Base-by-base conservation (phyloP, 2,329 filamentous ascomycete genomes). In the Trichoderma polysporum region DNA sequence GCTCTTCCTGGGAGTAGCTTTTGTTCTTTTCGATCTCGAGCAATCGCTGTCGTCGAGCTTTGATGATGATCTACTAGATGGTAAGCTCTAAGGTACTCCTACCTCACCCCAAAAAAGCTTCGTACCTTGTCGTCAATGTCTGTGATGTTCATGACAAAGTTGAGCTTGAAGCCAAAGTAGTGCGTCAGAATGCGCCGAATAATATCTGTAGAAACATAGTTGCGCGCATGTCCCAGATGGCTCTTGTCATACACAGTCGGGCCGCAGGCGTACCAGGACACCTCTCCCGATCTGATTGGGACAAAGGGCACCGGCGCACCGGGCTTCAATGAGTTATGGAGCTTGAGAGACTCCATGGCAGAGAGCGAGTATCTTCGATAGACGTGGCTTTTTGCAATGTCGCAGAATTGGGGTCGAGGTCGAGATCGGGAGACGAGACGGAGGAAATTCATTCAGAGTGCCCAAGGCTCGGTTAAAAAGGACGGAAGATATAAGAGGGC, bases 141-240 rank as follows among this genome's bases (percentile, higher is more conserved):
- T 31, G 93, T 97, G 70, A 95, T 93, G 80, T 97, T 97, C 90
- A 96, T 95, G 71, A 97, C 91, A 80, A 96, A 97, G 68, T 89
- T 88, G 71, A 97, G 87, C 49, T 93, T 82, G 77, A 91, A 95
- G 69, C 88, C 87, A 77, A 97, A 96, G 79, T 95, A 94, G 77
- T 94, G 88, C 74, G 86, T 83, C 78, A 97, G 80, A 73, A 97
- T 92, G 73, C 93, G 88, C 69, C 93, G 87, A 72, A 97, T 89
- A 70, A 97, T 93, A 78, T 97, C 93, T 53, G 92, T 94, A 58
- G 90, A 92, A 70, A 97, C 91, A 85, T 97, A 97, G 81, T 97
- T 97, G 72, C 92, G 85, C 33, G 92, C 93, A 79, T 97, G 93
- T 33, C 92, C 90, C 53, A 94, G 79, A 81, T 94, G 92, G 69